A percentile compares a stretch with the other conserved stretches of the same genome.
Evolutionary conservation across 192 early-diverging fungal species (phyloP).

Genomic region (Coemansia sp.): DNA sequence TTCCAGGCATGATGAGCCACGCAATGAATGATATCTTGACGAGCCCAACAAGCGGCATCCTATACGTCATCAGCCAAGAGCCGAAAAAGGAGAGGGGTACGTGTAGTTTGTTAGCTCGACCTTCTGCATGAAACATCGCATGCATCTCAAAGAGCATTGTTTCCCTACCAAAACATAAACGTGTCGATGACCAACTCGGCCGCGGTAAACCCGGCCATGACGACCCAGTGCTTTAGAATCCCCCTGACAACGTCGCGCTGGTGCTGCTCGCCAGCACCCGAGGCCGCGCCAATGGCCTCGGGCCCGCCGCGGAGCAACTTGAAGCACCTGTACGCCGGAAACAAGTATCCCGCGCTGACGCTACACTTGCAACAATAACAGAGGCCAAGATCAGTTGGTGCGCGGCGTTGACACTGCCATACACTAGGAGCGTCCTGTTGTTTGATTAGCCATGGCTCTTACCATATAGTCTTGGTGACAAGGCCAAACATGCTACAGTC

Average conservation of each 20-base stretch:
- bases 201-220: constrained; percentile 55
- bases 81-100: too few relatives aligned
- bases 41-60: constrained; percentile 54
- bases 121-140: background rate
- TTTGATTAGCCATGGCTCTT: constrained; percentile 16
- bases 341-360: constrained; percentile 46
- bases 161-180: constrained; percentile 58
- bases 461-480: constrained; percentile 47
- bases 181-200: constrained; percentile 54
- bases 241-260: constrained; percentile 48
- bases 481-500: constrained; percentile 36
- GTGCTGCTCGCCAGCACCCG: constrained; percentile 8
- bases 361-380: constrained; percentile 12
- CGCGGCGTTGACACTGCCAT: background rate
- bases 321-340: constrained; percentile 55
- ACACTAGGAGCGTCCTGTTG: background rate
- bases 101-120: background rate
- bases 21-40: constrained; percentile 50
- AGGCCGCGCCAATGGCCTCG: constrained; percentile 30
- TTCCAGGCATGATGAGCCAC: constrained; percentile 57
- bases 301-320: constrained; percentile 51
- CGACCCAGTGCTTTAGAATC: constrained; percentile 57
- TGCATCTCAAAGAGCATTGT: background rate
- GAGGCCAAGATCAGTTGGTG: background rate
- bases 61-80: constrained; percentile 18